A percentile compares a stretch with the other conserved stretches of the same genome.
phyloP scores from a whole-genome alignment of 352 stramenopile species.

The Phytophthora pistaciae region DNA sequence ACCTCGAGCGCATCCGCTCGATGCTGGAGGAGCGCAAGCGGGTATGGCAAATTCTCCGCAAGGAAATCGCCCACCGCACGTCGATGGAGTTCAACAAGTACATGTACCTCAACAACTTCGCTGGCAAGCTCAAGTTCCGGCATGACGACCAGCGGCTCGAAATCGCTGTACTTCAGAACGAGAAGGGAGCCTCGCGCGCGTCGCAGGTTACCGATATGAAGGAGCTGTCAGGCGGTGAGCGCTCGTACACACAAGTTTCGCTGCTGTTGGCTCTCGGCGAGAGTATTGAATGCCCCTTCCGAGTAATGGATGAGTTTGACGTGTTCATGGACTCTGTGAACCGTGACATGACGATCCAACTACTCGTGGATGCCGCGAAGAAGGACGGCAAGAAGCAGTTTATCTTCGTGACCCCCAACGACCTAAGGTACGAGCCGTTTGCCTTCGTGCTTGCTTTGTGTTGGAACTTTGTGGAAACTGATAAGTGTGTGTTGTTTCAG shows the following conservation, averaged over 20 bases:
- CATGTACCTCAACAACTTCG: slow-evolving; percentile 89
- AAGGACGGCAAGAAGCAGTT: slow-evolving; percentile 84
- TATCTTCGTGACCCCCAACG: slow-evolving; percentile 91
- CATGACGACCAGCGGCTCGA: slow-evolving; percentile 82
- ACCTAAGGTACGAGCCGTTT: slow-evolving; percentile 70
- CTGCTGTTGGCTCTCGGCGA: slow-evolving; percentile 95
- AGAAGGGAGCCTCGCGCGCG: slow-evolving; percentile 66
- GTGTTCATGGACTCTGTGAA: slow-evolving; percentile 99
- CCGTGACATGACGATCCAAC: slow-evolving; percentile 95
- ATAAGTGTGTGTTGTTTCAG: slow-evolving; percentile 33
- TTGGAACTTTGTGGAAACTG: neutral
- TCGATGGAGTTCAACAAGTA: slow-evolving; percentile 88
- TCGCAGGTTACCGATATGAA: slow-evolving; percentile 97
- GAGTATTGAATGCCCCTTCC: slow-evolving; percentile 94
- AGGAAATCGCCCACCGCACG: slow-evolving; percentile 81
- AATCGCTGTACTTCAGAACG: slow-evolving; percentile 85
- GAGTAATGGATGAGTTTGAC: slow-evolving; percentile 99
- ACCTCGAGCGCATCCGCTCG: slow-evolving; percentile 64
- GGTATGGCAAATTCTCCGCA: slow-evolving; percentile 81
- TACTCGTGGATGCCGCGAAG: slow-evolving; percentile 92
- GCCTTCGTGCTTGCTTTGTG: slow-evolving; percentile 2
- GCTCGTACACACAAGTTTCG: slow-evolving; percentile 96
- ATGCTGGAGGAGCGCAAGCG: slow-evolving; percentile 84
- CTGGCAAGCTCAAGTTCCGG: slow-evolving; percentile 83
- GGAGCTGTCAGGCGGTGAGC: slow-evolving; percentile 97